Conservation (phyloP, 2,329 filamentous ascomycete species). For the Nakataea oryzae region DNA sequence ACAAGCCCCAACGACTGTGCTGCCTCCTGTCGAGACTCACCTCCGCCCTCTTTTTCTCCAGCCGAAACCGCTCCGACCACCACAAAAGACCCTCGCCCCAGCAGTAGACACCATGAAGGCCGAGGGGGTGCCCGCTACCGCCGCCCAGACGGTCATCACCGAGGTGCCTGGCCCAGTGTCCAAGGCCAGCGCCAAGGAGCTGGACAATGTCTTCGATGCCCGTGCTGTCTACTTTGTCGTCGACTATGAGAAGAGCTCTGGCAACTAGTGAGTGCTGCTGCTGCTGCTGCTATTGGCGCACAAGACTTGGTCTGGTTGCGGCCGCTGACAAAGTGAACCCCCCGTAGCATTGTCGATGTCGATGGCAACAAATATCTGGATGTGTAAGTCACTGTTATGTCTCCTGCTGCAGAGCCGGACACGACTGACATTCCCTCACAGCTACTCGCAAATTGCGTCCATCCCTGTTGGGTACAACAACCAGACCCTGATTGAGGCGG, state of each 20-base stretch:
- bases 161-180: slow-evolving; percentile 28
- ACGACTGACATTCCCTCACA: slow-evolving; percentile 15
- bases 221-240: slow-evolving; percentile 41
- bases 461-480: slow-evolving; percentile 82
- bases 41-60: background rate
- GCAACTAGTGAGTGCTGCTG: slow-evolving; percentile 29
- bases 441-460: slow-evolving; percentile 73
- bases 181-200: slow-evolving; percentile 26
- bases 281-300: background rate
- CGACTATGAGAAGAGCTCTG: slow-evolving; percentile 39
- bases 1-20: background rate
- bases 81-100: background rate
- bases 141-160: background rate
- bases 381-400: slow-evolving; percentile 26
- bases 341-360: slow-evolving; percentile 30
- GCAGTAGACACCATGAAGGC: background rate
- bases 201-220: slow-evolving; percentile 39
- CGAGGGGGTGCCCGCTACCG: background rate
- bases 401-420: background rate
- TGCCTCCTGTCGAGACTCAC: background rate
- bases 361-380: slow-evolving; percentile 39
- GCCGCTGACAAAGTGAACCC: background rate
- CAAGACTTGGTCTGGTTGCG: too few species aligned
- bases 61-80: background rate
- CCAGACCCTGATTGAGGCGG: slow-evolving; percentile 52